Evolutionary conservation across 208 protist genomes (phyloP).

Genomic region (Balamuthia mandrillaris): DNA sequence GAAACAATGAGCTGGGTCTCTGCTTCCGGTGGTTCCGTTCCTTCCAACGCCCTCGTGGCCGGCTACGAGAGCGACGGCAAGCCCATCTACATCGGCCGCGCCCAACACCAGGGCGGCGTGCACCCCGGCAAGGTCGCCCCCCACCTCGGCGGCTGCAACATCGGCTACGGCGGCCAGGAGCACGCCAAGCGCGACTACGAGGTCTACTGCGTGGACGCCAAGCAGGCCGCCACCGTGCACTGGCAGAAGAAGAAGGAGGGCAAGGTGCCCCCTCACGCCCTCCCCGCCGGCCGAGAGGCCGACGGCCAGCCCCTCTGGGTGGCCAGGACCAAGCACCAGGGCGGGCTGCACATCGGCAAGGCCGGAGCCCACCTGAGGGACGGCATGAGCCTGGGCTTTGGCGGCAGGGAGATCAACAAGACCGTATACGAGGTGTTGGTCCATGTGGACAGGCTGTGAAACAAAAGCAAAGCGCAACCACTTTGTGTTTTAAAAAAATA

Average conservation of each 20-base stretch:
- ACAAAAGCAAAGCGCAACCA: too few species aligned
- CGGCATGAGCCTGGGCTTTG: background rate
- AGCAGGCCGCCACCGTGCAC: background rate
- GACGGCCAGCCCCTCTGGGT: constrained; percentile 5
- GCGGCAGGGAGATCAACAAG: constrained; percentile 3
- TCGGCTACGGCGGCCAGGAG: background rate
- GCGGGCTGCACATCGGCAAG: background rate
- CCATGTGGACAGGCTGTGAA: too few species aligned
- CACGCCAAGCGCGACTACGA: background rate
- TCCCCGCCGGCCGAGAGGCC: background rate
- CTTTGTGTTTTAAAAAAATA: too few species aligned
- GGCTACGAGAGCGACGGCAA: background rate
- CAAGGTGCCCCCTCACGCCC: background rate
- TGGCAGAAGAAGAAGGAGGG: background rate
- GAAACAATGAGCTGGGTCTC: constrained; percentile 10
- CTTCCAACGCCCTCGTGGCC: background rate
- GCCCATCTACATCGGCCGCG: background rate
- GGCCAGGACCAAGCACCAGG: background rate
- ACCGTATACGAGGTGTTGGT: background rate
- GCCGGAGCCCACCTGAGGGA: background rate
- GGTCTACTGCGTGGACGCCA: background rate
- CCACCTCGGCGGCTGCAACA: background rate
- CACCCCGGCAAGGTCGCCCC: background rate
- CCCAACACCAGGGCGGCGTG: background rate
- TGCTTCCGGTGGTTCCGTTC: background rate